Conservation (phyloP, 2,329 filamentous ascomycete genomes). For the Colletotrichum tropicicola region DNA sequence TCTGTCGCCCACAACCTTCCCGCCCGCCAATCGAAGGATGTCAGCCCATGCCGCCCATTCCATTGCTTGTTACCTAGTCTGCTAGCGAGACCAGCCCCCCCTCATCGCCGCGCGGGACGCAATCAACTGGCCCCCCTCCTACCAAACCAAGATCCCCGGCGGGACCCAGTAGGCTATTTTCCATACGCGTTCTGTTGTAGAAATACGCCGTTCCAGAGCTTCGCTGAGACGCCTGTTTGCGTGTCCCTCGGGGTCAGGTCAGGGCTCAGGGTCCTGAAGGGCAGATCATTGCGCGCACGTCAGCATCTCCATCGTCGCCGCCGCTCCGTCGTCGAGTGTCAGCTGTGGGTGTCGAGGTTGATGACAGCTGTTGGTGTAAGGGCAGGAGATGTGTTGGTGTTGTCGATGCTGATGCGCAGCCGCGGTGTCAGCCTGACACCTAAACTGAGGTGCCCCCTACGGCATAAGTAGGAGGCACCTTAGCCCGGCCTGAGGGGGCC, state of each 20-base stretch:
- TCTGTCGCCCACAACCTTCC: not conserved
- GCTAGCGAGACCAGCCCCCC: not conserved
- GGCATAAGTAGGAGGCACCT: too few relatives aligned
- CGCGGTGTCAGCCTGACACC: too few relatives aligned
- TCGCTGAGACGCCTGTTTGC: conserved; percentile 1
- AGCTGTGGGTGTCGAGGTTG: not conserved
- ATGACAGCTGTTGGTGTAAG: not conserved
- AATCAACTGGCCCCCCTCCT: not conserved
- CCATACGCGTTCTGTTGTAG: not conserved
- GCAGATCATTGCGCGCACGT: not conserved
- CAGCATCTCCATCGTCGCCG: not conserved
- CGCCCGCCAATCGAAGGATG: not conserved
- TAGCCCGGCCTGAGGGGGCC: not conserved
- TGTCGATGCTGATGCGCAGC: too few relatives aligned
- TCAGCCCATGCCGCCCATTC: not conserved
- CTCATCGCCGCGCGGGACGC: too few relatives aligned
- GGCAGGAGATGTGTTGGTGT: too few relatives aligned
- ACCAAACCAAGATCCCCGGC: not conserved
- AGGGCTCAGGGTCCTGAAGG: not conserved
- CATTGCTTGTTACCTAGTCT: not conserved
- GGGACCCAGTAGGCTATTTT: conserved; percentile 13
- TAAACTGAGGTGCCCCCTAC: too few relatives aligned
- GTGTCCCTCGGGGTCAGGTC: not conserved
- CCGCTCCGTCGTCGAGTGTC: not conserved
- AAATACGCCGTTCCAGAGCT: not conserved